Evolutionary conservation across 345 rosid species (phyloP).

Genomic region (Garcia nutans): DNA sequence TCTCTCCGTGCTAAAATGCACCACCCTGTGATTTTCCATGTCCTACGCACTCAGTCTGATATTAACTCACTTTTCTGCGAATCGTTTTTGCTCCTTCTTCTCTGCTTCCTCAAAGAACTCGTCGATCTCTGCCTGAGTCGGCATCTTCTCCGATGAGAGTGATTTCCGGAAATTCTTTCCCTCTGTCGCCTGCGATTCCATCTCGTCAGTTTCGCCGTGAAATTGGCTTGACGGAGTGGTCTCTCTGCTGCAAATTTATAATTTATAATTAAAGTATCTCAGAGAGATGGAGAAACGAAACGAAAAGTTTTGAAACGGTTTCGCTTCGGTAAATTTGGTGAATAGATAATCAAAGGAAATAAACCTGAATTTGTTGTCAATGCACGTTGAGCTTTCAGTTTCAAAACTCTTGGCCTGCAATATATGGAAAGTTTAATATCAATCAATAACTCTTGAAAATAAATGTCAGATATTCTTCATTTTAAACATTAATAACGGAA

Average conservation of each 20-base stretch:
- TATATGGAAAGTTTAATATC: slow-evolving; percentile 1
- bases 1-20: slow-evolving; percentile 26
- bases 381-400: slow-evolving; percentile 45
- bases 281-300: not conserved
- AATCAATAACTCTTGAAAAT: not conserved
- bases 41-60: slow-evolving; percentile 38
- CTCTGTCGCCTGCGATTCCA: slow-evolving; percentile 20
- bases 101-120: slow-evolving; percentile 40
- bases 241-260: slow-evolving; percentile 26
- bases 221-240: slow-evolving; percentile 26
- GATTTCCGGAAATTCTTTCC: slow-evolving; percentile 4
- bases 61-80: slow-evolving; percentile 49
- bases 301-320: not conserved
- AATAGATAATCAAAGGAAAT: not conserved
- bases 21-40: slow-evolving; percentile 22
- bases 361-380: slow-evolving; percentile 49
- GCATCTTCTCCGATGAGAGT: slow-evolving; percentile 18
- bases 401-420: slow-evolving; percentile 44
- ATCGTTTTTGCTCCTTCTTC: slow-evolving; percentile 40
- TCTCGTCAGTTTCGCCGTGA: slow-evolving; percentile 27
- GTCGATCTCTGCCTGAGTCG: slow-evolving; percentile 46
- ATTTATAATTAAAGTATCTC: too few species aligned
- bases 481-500: not conserved
- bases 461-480: not conserved
- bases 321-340: not conserved